Percentiles rank a stretch among this genome's conserved stretches.
Evolutionary conservation across 345 rosid species (phyloP).

Genomic region (Turnera subulata): DNA sequence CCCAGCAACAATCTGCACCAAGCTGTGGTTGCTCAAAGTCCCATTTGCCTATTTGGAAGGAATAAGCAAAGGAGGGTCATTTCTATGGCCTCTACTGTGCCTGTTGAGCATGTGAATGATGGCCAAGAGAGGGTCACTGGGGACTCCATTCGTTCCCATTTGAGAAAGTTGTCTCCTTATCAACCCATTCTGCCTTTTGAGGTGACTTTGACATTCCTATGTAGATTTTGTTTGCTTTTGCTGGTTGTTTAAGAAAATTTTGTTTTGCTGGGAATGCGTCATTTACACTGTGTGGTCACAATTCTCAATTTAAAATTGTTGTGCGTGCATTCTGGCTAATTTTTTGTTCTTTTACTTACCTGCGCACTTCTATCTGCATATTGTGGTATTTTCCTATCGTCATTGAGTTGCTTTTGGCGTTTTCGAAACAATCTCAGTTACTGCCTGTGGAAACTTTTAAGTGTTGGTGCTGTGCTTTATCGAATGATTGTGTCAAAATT

Average conservation of each 20-base stretch:
- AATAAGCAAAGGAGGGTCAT: slow-evolving; percentile 26
- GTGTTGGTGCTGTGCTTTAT: too few relatives aligned
- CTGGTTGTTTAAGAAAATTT: not conserved
- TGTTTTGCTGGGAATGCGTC: not conserved
- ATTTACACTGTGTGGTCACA: not conserved
- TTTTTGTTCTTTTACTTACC: too few relatives aligned
- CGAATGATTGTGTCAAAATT: not conserved
- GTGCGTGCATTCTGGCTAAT: too few relatives aligned
- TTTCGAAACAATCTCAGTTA: too few relatives aligned
- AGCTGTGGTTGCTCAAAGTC: slow-evolving; percentile 20
- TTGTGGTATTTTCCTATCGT: too few relatives aligned
- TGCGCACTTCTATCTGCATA: too few relatives aligned
- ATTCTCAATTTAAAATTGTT: too few relatives aligned
- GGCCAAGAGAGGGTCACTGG: slow-evolving; percentile 41
- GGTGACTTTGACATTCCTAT: slow-evolving; percentile 31
- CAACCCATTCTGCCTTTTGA: slow-evolving; percentile 93
- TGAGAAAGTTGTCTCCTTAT: slow-evolving; percentile 73
- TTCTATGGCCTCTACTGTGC: slow-evolving; percentile 42
- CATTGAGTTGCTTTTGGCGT: too few relatives aligned
- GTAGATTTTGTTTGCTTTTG: not conserved
- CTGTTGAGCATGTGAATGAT: slow-evolving; percentile 42
- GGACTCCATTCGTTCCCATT: slow-evolving; percentile 75
- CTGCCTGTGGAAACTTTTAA: too few relatives aligned
- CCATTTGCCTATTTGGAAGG: slow-evolving; percentile 26
- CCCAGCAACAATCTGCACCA: slow-evolving; percentile 21